phyloP scores from a whole-genome alignment of 176 grass and related monocot genomes.

The Carex pumila region DNA sequence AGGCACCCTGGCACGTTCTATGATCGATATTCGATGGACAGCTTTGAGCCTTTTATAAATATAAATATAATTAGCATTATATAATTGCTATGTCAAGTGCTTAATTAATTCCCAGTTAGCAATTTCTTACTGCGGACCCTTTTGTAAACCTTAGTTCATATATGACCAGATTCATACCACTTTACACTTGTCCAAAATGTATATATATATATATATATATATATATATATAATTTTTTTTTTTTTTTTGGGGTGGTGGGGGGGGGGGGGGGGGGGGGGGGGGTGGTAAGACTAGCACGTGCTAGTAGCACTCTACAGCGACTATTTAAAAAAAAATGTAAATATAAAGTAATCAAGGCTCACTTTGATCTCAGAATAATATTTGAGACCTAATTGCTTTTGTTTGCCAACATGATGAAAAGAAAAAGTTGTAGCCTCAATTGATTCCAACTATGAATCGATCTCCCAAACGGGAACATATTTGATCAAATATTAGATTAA shows the following conservation, averaged over 20 bases:
- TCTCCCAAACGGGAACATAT: not conserved
- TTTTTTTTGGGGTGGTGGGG: no score
- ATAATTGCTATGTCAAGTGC: slow-evolving; percentile 29
- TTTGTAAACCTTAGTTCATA: not conserved
- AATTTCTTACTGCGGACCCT: not conserved
- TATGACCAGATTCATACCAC: not conserved
- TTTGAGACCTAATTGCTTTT: not conserved
- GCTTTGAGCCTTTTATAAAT: slow-evolving; percentile 5
- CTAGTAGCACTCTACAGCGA: no score
- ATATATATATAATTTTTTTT: no score
- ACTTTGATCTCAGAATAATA: not conserved
- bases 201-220: no score
- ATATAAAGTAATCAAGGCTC: not conserved
- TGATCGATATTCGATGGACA: slow-evolving; percentile 24
- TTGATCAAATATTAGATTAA: not conserved
- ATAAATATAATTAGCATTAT: slow-evolving; percentile 27
- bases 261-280: no score
- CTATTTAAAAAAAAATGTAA: no score
- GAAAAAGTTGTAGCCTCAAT: not conserved
- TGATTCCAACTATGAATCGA: not conserved
- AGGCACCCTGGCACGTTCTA: slow-evolving; percentile 37
- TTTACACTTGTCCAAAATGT: not conserved
- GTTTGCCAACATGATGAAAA: not conserved
- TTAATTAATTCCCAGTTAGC: not conserved
- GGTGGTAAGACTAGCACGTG: not conserved